Conservation (phyloP, 257 asterid genomes). For the Fraxinus pennsylvanica region DNA sequence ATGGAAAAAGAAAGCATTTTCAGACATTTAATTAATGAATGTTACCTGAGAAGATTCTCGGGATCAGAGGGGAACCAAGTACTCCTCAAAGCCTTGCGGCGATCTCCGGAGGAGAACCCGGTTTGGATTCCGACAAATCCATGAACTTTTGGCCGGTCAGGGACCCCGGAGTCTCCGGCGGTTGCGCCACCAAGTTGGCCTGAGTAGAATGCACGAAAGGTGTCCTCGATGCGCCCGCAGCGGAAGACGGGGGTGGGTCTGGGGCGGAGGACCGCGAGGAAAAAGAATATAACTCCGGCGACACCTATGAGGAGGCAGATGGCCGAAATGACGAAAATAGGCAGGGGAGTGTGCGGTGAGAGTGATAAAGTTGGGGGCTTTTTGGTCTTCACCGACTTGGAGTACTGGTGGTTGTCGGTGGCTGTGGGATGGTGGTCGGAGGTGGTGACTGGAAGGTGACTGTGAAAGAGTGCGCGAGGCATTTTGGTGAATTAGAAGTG, state of each 20-base stretch:
- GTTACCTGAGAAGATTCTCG: slow-evolving; percentile 26
- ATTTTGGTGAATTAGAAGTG: not conserved
- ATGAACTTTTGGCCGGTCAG: slow-evolving; percentile 26
- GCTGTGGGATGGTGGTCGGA: slow-evolving; percentile 11
- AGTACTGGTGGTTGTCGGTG: slow-evolving; percentile 4
- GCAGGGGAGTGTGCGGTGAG: slow-evolving; percentile 1
- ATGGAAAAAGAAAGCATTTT: not conserved
- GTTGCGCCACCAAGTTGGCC: slow-evolving; percentile 19
- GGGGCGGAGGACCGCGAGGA: slow-evolving; percentile 20
- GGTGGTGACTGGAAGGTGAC: slow-evolving; percentile 11
- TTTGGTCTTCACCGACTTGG: slow-evolving; percentile 25
- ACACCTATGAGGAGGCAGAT: slow-evolving; percentile 26
- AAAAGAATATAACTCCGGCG: slow-evolving; percentile 19
- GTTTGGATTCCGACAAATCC: slow-evolving; percentile 33
- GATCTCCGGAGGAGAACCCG: slow-evolving; percentile 26
- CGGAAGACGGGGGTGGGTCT: slow-evolving; percentile 16
- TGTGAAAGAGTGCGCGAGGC: slow-evolving; percentile 18
- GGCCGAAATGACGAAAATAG: slow-evolving; percentile 10
- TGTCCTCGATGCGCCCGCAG: slow-evolving; percentile 28
- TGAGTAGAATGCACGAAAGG: slow-evolving; percentile 28
- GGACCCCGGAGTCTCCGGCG: slow-evolving; percentile 9
- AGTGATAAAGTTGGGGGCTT: slow-evolving; percentile 9
- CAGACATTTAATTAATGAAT: not conserved
- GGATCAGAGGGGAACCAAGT: slow-evolving; percentile 34
- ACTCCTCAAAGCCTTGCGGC: slow-evolving; percentile 30